Base-by-base conservation (phyloP, 2,329 filamentous ascomycete species). In the Aspergillus sp. region DNA sequence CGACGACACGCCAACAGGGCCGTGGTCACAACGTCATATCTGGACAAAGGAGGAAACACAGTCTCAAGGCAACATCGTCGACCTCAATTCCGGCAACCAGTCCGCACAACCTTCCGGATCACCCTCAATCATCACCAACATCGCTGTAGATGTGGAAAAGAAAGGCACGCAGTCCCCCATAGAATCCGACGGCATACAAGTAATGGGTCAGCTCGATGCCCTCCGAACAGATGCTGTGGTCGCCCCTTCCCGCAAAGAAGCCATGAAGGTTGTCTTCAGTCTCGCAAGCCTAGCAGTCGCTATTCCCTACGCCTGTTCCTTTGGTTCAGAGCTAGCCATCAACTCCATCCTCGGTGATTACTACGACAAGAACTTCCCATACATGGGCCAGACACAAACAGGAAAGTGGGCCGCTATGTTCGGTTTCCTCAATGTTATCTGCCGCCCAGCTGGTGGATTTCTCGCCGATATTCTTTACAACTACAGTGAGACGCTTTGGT, bases 1-100 rank as follows among this genome's bases (percentile, higher is more conserved):
- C 68, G 86, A 89, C 2, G 92, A 97, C 69, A 93, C 90, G 0
- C 92, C 92, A 0, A 89, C 86, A 0, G 92, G 93, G 34, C 86
- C 85, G 63, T 96, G 92, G 92, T 83, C 84, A 6, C 88, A 93
- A 40, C 86, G 91, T 30, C 81, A 86, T 51, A 76, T 84, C 44
- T 82, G 81, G 61, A 80, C 83, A 1, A 77, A 83, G 55, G 80
- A 83, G 51, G 58, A 52, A 41, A 58, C 39, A 19, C 62, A 51
- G 1, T 59, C 64, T 1, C 56, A 67, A n/a, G 62, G 66, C 46
- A 68, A 72, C 49, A 68, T 72, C 37, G 60, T 73, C 49, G 67
- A 76, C 33, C 52, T 72, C 54, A 66, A 62, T 22, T 65, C 69
- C 1, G 64, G 65, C 3, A 62, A 52, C 15, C 54, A 63, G 3